Evolutionary conservation across 1,284 basidiomycete genomes (phyloP), one percentile per base, ranked within the genome.

Genomic region (Ceraceosorus bombacis): DNA sequence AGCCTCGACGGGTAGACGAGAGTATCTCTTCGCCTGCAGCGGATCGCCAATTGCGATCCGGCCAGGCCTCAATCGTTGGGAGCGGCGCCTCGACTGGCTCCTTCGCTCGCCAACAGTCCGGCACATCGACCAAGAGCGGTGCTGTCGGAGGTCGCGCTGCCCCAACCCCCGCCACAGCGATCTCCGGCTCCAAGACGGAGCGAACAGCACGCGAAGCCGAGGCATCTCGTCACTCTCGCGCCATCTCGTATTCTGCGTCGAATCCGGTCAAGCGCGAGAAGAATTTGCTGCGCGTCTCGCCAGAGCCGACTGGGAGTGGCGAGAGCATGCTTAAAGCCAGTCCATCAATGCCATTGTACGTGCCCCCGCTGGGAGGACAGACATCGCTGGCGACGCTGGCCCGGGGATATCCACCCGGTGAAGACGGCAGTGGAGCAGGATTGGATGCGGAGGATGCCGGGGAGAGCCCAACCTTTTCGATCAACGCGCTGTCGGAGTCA

Each of bases 161-260:
- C 9, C 17, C 49, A 50, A 50, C 10, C 15, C 49, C 10, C 15
- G 6, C 49, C 17, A 36, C 49, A 9, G 15, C 49, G 4, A 27
- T 9, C 57, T 62, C 39, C 72, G 74, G 54, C 37, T 9, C 40
- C 8, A 27, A 27, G 15, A 9, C 17, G 10, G 41, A 15, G n/a
- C 40, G 10, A 27, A 13, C 53, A 41, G 40, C n/a, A n/a, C 13
- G 54, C 15, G 40, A 55, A 38, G 54, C 54, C 41, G 61, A 63
- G 41, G 57, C 66, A 8, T 39, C 56, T 6, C 65, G 68, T 7
- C 69, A 73, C 55, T 67, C 72, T 41, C 71, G 71, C 9, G 70
- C 72, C 52, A 70, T 74, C 55, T 72, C 71, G n/a, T 71, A 73
- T 46, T 68, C 71, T 4, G 60, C 58, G 57, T 54, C 40, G 53